These are phyloP conservation scores for Exophiala lecanii-corni DNA, from an alignment of 2,329 filamentous ascomycete species.

Conservation along the genomic window DNA sequence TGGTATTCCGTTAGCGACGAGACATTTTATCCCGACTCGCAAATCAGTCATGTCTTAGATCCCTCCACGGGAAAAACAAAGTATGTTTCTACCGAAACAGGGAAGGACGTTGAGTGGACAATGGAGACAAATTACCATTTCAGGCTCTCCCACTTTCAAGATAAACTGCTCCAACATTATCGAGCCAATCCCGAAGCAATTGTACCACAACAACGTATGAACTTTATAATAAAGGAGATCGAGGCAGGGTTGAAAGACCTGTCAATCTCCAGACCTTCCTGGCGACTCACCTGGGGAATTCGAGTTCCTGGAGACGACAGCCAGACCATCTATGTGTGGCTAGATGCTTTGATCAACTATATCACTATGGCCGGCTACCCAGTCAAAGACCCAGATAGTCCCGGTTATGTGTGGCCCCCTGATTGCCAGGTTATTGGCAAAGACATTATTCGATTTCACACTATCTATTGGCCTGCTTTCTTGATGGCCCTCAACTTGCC, in stretches of 20 bases:
- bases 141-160: conserved; percentile 74
- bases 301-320: conserved; percentile 74
- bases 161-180: conserved; percentile 77
- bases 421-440: conserved; percentile 93
- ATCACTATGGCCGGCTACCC: conserved; percentile 83
- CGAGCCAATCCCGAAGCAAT: conserved; percentile 72
- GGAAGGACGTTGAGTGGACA: conserved; percentile 90
- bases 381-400: conserved; percentile 59
- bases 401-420: conserved; percentile 73
- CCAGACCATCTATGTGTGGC: conserved; percentile 97
- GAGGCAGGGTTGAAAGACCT: conserved; percentile 75
- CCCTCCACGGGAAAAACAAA: conserved; percentile 77
- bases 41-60: conserved; percentile 69
- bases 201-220: conserved; percentile 65
- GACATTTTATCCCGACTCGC: conserved; percentile 80
- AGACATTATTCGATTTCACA: conserved; percentile 91
- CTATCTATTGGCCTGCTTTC: conserved; percentile 96
- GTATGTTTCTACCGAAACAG: conserved; percentile 77
- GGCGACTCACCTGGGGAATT: conserved; percentile 81
- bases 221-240: conserved; percentile 74
- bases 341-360: conserved; percentile 94
- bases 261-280: conserved; percentile 77
- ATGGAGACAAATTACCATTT: conserved; percentile 95
- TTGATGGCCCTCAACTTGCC: conserved; percentile 82
- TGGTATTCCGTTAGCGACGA: conserved; percentile 98